Conservation (phyloP, 768 basidiomycete species). For the Mrakia gelida region DNA sequence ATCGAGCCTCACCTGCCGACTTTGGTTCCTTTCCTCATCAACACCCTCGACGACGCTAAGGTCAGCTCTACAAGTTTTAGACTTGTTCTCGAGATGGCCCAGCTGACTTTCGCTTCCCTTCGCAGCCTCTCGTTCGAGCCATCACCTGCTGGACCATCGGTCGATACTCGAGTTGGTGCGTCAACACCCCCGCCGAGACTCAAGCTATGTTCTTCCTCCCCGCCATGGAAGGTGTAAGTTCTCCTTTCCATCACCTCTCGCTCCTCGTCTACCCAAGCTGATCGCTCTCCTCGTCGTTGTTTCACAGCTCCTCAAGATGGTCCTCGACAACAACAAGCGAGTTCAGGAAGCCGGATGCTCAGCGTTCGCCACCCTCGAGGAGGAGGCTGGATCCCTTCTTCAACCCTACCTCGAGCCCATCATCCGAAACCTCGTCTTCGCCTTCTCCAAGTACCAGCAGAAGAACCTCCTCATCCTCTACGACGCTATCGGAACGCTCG, state of each 20-base stretch:
- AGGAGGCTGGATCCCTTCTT: constrained; percentile 86
- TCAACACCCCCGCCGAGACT: constrained; percentile 67
- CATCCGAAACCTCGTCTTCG: constrained; percentile 86
- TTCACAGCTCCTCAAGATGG: constrained; percentile 87
- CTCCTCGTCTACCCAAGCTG: neutral
- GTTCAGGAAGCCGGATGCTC: constrained; percentile 99
- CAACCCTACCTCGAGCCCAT: constrained; percentile 93
- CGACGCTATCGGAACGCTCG: constrained; percentile 96
- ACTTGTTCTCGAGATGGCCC: neutral
- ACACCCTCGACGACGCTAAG: constrained; percentile 85
- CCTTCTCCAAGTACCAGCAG: constrained; percentile 97
- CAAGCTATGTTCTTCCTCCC: constrained; percentile 88
- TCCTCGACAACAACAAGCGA: constrained; percentile 95
- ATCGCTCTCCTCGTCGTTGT: neutral
- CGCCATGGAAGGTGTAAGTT: constrained; percentile 90
- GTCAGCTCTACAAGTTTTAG: constrained; percentile 47
- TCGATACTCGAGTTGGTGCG: constrained; percentile 95
- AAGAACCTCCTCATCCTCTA: constrained; percentile 98
- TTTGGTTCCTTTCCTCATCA: constrained; percentile 86
- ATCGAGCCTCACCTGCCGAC: constrained; percentile 93
- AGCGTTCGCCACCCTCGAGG: constrained; percentile 96
- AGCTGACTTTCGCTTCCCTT: neutral
- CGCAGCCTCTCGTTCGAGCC: constrained; percentile 88
- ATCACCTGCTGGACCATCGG: constrained; percentile 99
- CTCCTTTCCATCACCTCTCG: neutral